These are phyloP conservation scores for Hemisphaericaspora xylanilytica DNA, from an alignment of 1,139 yeast genomes.

Conservation along the genomic window DNA sequence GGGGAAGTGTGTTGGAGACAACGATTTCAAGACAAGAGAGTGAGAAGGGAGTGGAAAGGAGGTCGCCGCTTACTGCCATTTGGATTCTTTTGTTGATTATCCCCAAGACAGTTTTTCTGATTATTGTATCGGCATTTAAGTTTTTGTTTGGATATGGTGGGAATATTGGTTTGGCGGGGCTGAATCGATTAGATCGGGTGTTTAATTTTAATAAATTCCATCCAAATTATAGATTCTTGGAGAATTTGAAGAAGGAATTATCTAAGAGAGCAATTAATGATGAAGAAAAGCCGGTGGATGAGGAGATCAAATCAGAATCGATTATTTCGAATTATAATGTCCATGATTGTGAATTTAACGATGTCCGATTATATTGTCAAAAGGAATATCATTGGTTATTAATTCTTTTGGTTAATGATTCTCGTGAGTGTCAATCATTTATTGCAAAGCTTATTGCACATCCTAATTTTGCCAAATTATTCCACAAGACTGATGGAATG, in stretches of 20 bases:
- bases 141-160: constrained; percentile 29
- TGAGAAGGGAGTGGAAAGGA: background rate
- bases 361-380: constrained; percentile 40
- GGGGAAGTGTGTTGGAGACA: constrained; percentile 6
- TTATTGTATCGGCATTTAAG: constrained; percentile 34
- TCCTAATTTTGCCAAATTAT: constrained; percentile 28
- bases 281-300: background rate
- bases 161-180: background rate
- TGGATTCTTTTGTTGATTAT: constrained; percentile 47
- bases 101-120: constrained; percentile 40
- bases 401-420: constrained; percentile 39
- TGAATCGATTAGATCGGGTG: constrained; percentile 24
- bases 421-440: constrained; percentile 25
- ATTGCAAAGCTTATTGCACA: constrained; percentile 27
- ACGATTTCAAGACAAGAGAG: background rate
- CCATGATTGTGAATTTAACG: constrained; percentile 37
- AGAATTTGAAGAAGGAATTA: constrained; percentile 5
- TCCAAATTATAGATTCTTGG: constrained; percentile 15
- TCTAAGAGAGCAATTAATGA: background rate
- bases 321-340: constrained; percentile 18
- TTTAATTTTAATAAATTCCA: constrained; percentile 24
- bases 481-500: constrained; percentile 34
- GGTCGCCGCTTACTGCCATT: constrained; percentile 23
- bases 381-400: constrained; percentile 45
- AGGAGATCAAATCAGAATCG: background rate